These are phyloP conservation scores for Fusarium neocosmosporiellum DNA, from an alignment of 2,329 filamentous ascomycete genomes.

Conservation along the genomic window DNA sequence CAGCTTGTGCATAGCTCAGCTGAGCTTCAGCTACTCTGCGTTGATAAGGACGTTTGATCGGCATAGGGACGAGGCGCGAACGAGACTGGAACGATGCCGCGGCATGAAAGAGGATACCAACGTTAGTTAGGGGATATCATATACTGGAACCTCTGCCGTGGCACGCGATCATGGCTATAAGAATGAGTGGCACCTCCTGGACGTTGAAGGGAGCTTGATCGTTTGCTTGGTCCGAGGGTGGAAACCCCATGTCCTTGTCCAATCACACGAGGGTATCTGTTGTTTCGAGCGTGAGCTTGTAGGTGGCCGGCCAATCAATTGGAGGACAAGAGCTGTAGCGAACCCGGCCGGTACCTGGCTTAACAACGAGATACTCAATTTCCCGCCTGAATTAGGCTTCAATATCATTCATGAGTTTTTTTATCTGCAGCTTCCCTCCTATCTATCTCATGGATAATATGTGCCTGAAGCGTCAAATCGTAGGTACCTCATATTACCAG, in stretches of 20 bases:
- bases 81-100: not conserved
- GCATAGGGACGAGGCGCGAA: not conserved
- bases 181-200: not conserved
- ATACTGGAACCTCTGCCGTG: not conserved
- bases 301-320: conserved; percentile 2
- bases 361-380: not conserved
- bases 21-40: not conserved
- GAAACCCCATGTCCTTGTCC: not conserved
- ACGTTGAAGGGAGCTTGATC: not conserved
- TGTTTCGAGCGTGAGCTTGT: not conserved
- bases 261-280: not conserved
- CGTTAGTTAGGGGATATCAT: not conserved
- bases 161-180: not conserved
- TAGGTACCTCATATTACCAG: not conserved
- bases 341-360: not conserved
- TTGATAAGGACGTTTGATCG: not conserved
- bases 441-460: not conserved
- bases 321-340: not conserved
- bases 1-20: not conserved
- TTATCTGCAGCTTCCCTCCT: not conserved
- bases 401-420: not conserved
- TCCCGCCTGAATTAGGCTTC: not conserved
- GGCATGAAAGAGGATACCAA: not conserved
- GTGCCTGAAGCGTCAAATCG: not conserved
- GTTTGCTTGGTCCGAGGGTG: not conserved